Conservation (phyloP, 257 asterid species). For the Avicennia marina region DNA sequence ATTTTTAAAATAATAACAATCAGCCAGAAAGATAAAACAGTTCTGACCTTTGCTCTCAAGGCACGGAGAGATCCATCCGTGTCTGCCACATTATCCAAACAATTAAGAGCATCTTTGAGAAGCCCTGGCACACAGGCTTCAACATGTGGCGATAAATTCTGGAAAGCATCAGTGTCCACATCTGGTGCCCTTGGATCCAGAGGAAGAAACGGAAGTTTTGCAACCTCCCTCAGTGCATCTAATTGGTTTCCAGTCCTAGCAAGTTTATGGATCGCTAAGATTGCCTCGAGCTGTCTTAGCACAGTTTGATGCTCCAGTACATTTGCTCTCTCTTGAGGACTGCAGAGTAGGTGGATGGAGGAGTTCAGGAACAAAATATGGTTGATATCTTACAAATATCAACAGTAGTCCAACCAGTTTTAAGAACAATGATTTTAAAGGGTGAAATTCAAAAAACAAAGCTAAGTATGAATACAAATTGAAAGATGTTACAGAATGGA, state of each 20-base stretch:
- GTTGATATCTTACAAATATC: not conserved
- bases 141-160: slow-evolving; percentile 68
- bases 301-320: slow-evolving; percentile 84
- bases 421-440: not conserved
- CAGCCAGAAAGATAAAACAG: not conserved
- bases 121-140: slow-evolving; percentile 91
- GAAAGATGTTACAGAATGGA: not conserved
- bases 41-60: slow-evolving; percentile 72
- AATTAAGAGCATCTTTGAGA: slow-evolving; percentile 78
- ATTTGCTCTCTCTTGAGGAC: slow-evolving; percentile 82
- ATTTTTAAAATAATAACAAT: not conserved
- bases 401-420: not conserved
- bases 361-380: not conserved
- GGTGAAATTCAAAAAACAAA: not conserved
- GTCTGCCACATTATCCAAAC: slow-evolving; percentile 78
- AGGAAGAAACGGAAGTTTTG: slow-evolving; percentile 90
- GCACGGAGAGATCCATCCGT: slow-evolving; percentile 94
- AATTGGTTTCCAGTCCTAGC: slow-evolving; percentile 59
- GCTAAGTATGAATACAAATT: not conserved
- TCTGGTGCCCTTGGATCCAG: slow-evolving; percentile 77
- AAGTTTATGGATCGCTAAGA: slow-evolving; percentile 68
- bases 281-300: slow-evolving; percentile 86
- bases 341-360: slow-evolving; percentile 27
- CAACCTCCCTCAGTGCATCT: slow-evolving; percentile 87
- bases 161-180: slow-evolving; percentile 42